Conservation (phyloP, 2,329 filamentous ascomycete genomes). For the Zasmidium citrigriseum region DNA sequence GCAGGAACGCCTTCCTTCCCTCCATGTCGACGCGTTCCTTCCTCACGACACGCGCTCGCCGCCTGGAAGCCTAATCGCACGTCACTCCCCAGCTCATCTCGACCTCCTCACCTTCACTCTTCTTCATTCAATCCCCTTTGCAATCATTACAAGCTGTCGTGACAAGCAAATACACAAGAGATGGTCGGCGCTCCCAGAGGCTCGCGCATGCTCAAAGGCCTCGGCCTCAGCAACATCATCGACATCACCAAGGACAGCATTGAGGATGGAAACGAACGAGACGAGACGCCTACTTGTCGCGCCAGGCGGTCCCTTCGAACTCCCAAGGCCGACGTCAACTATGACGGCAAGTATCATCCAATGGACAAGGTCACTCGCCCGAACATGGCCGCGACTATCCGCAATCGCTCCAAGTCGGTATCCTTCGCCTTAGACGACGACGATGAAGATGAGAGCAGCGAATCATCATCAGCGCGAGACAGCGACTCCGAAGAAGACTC, state of each 20-base stretch:
- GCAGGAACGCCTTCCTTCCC: neutral
- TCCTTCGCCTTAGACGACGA: constrained; percentile 7
- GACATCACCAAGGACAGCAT: constrained; percentile 6
- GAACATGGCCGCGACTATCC: constrained; percentile 13
- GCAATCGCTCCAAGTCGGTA: constrained; percentile 13
- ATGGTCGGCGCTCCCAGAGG: neutral
- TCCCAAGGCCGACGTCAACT: constrained; percentile 16
- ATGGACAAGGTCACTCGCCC: constrained; percentile 29
- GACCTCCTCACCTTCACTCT: neutral
- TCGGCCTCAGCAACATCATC: constrained; percentile 17
- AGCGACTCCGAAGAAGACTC: neutral
- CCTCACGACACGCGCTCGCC: neutral
- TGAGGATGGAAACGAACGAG: constrained; percentile 7
- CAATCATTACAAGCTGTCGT: no score
- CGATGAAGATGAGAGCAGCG: constrained; percentile 9
- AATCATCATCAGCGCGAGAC: neutral
- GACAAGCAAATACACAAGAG: neutral
- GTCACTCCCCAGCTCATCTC: neutral
- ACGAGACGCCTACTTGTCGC: constrained; percentile 9
- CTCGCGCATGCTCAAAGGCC: constrained; percentile 9
- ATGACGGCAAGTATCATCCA: constrained; percentile 27
- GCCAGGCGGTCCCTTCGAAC: constrained; percentile 18
- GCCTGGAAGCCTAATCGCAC: neutral
- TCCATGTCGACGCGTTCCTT: neutral
- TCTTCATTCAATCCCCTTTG: no score